Conservation (phyloP, 2,329 filamentous ascomycete genomes). For the Fusarium sp. region DNA sequence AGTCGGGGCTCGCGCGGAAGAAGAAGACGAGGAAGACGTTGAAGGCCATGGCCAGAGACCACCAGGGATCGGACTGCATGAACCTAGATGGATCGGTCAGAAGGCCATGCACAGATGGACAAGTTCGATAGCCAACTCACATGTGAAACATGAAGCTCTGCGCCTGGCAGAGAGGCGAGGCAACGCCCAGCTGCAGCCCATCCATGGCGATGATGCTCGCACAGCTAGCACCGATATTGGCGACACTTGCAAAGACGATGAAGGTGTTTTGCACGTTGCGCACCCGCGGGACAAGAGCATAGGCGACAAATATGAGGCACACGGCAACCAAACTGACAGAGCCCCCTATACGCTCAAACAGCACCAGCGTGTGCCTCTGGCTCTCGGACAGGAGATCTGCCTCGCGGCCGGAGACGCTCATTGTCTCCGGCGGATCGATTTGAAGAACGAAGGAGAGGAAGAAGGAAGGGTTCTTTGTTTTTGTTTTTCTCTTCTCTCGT, state of each 20-base stretch:
- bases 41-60: conserved; percentile 83
- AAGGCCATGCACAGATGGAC: conserved; percentile 58
- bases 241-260: conserved; percentile 68
- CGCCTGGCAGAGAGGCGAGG: conserved; percentile 67
- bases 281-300: conserved; percentile 59
- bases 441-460: not conserved
- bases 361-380: conserved; percentile 55
- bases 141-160: conserved; percentile 73
- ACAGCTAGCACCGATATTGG: conserved; percentile 66
- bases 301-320: conserved; percentile 62
- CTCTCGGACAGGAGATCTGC: conserved; percentile 46
- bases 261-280: conserved; percentile 69
- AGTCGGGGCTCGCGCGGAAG: conserved; percentile 67
- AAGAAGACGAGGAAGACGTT: conserved; percentile 80
- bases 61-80: conserved; percentile 79
- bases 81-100: conserved; percentile 62
- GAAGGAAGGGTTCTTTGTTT: not conserved
- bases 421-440: conserved; percentile 11
- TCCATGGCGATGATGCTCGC: conserved; percentile 77
- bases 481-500: conserved; percentile 6
- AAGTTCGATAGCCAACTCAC: conserved; percentile 53
- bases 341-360: conserved; percentile 63
- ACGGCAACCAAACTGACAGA: conserved; percentile 62
- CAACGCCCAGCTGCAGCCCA: conserved; percentile 64
- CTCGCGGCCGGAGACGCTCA: conserved; percentile 26